Base-by-base conservation (phyloP, 208 protist species). In the Zelonia costaricensis region DNA sequence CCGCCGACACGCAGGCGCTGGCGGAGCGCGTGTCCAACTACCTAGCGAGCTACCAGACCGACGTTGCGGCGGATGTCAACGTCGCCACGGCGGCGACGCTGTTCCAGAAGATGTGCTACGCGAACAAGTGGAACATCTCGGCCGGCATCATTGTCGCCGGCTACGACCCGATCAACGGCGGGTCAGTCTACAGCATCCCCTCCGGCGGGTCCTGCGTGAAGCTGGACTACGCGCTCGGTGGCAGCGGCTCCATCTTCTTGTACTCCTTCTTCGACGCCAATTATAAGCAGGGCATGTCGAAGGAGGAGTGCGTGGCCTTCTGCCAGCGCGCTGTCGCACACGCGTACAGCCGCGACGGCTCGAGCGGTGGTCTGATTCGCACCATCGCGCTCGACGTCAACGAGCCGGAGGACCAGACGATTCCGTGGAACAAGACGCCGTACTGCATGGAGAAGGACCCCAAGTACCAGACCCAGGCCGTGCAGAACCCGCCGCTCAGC, bases 181-280 rank as follows among this genome's bases (percentile, higher is more conserved):
- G 97, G 18, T 90, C 77, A 13, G 97, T 99, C 25, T 99, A 98
- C 84, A 96, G 86, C 65, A 98, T 99, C 63, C 92, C 98, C 2
- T 91, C 97, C 8, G 97, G 96, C 28, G 97, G 94, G 4, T 89
- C 96, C 4, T 89, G 96, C 46, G 84, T 98, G 33, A 91, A 96
- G 69, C 78, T 98, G 49, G 90, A 96, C 62, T 99, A 95, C 68
- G 88, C 96, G 0, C 91, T 99, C 35, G 96, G 98, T 39, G 98
- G 94, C 47, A 95, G 96, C 54, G 98, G 98, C 35, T 99, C 98
- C 23, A 97, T 98, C 25, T 99, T 99, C 73, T 94, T 99, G 65
- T 99, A 98, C 75, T 98, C 97, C 22, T 99, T 97, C 75, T 99
- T 97, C 72, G 98, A 99, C 69, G 85, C 91, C 23, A 91, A 98